These are phyloP conservation scores for Tylopilus sp. DNA, from an alignment of 768 basidiomycete genomes.

Conservation along the genomic window DNA sequence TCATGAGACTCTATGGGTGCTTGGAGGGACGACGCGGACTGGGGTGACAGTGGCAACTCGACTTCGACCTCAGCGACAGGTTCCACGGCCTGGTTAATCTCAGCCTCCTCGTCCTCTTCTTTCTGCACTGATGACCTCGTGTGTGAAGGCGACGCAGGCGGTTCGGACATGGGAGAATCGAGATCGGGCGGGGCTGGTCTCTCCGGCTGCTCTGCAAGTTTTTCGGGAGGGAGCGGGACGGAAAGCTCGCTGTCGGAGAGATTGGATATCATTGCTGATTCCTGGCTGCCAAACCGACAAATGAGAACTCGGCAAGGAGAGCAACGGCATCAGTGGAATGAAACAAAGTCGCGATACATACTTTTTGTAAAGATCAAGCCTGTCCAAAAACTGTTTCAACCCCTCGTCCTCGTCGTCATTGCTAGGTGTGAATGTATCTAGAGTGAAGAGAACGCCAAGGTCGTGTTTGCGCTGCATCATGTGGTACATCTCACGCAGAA, in stretches of 20 bases:
- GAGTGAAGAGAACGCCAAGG: slow-evolving; percentile 37
- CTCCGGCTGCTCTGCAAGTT: slow-evolving; percentile 4
- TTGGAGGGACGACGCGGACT: slow-evolving; percentile 16
- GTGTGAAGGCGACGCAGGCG: slow-evolving; percentile 27
- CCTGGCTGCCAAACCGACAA: slow-evolving; percentile 30
- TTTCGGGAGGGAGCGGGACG: slow-evolving; percentile 16
- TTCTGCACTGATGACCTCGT: slow-evolving; percentile 20
- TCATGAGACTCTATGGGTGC: slow-evolving; percentile 6
- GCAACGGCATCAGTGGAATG: neutral
- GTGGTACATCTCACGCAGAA: slow-evolving; percentile 67
- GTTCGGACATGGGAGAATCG: slow-evolving; percentile 34
- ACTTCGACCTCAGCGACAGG: slow-evolving; percentile 11
- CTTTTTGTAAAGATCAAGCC: slow-evolving; percentile 53
- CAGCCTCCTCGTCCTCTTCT: slow-evolving; percentile 26
- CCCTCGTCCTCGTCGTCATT: slow-evolving; percentile 35
- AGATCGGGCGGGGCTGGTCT: slow-evolving; percentile 17
- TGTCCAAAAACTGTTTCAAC: slow-evolving; percentile 50
- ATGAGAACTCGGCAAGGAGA: slow-evolving; percentile 10
- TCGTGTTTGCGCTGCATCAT: slow-evolving; percentile 56
- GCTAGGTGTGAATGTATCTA: slow-evolving; percentile 35
- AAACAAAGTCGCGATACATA: slow-evolving; percentile 29
- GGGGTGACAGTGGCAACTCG: slow-evolving; percentile 12
- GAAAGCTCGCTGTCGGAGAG: slow-evolving; percentile 33
- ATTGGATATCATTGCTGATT: slow-evolving; percentile 39
- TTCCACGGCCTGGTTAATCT: slow-evolving; percentile 17